These are phyloP conservation scores for Podaxis sp. DNA, from an alignment of 768 basidiomycete species.

Conservation along the genomic window DNA sequence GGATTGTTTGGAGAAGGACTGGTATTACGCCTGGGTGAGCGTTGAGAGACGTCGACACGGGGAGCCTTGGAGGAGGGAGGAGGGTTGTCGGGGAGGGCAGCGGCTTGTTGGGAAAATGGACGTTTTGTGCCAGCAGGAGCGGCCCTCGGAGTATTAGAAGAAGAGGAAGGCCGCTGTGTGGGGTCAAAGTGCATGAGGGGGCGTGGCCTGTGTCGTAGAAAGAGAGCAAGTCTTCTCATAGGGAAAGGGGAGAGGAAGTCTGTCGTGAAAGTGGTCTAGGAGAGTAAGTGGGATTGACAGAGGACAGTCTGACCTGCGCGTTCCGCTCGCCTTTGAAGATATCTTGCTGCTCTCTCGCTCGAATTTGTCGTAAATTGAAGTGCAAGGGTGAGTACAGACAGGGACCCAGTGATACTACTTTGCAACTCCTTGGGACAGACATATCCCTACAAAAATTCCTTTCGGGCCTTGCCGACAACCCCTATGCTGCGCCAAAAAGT, in stretches of 20 bases:
- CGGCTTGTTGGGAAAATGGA: slow-evolving; percentile 41
- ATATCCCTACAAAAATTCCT: slow-evolving; percentile 1
- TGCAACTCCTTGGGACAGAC: background rate
- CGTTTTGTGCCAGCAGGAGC: slow-evolving; percentile 39
- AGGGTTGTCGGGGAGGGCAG: slow-evolving; percentile 20
- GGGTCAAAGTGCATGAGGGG: slow-evolving; percentile 62
- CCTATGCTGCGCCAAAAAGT: background rate
- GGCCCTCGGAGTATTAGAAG: slow-evolving; percentile 16
- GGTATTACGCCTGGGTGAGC: slow-evolving; percentile 21
- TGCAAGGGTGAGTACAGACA: background rate
- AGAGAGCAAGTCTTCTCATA: slow-evolving; percentile 51
- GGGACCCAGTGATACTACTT: background rate
- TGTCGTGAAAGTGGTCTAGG: background rate
- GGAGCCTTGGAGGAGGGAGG: slow-evolving; percentile 28
- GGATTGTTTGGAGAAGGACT: slow-evolving; percentile 19
- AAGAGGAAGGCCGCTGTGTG: slow-evolving; percentile 26
- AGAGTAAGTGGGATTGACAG: background rate
- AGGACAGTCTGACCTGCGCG: slow-evolving; percentile 19
- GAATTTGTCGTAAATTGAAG: background rate
- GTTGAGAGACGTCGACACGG: slow-evolving; percentile 25
- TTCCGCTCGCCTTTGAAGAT: slow-evolving; percentile 2
- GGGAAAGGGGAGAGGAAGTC: slow-evolving; percentile 21
- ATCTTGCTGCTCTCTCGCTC: background rate
- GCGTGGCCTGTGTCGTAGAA: slow-evolving; percentile 49
- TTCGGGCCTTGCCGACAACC: slow-evolving; percentile 15